Conservation (phyloP, 176 grass and related monocot genomes). For the Ananas comosus region DNA sequence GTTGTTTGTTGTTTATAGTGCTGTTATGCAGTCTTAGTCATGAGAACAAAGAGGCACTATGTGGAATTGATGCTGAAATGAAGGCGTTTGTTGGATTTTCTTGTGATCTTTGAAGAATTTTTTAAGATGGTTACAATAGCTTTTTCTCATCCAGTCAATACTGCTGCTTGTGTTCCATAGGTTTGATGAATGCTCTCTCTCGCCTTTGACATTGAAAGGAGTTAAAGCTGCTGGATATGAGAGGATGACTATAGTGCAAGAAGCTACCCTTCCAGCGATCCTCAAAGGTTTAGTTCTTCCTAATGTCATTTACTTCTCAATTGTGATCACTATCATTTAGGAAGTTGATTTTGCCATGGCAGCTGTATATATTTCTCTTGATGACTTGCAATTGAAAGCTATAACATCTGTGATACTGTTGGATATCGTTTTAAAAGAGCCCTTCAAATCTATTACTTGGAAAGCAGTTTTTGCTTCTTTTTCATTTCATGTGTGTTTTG, state of each 20-base stretch:
- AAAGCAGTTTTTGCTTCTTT: slow-evolving; percentile 4
- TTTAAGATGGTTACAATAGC: background rate
- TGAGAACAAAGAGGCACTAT: background rate
- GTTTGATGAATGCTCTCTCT: slow-evolving; percentile 76
- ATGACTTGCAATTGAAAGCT: background rate
- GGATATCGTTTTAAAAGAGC: background rate
- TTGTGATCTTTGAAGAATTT: background rate
- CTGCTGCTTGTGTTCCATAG: slow-evolving; percentile 26
- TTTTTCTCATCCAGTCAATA: slow-evolving; percentile 12
- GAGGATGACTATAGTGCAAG: slow-evolving; percentile 84
- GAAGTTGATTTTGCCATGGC: background rate
- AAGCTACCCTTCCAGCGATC: slow-evolving; percentile 85
- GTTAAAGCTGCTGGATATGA: slow-evolving; percentile 87
- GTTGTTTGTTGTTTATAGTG: background rate
- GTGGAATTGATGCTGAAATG: background rate
- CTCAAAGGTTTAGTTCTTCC: slow-evolving; percentile 64
- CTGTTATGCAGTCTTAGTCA: background rate
- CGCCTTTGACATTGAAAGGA: slow-evolving; percentile 86
- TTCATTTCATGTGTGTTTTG: background rate
- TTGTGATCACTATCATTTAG: slow-evolving; percentile 3
- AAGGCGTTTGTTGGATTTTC: background rate
- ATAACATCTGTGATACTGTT: background rate
- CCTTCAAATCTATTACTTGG: too few species aligned
- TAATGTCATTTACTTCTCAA: slow-evolving; percentile 15
- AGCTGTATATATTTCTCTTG: slow-evolving; percentile 6